These are phyloP conservation scores for Yamadazyma friedrichii DNA, from an alignment of 1,139 yeast genomes.

Conservation along the genomic window DNA sequence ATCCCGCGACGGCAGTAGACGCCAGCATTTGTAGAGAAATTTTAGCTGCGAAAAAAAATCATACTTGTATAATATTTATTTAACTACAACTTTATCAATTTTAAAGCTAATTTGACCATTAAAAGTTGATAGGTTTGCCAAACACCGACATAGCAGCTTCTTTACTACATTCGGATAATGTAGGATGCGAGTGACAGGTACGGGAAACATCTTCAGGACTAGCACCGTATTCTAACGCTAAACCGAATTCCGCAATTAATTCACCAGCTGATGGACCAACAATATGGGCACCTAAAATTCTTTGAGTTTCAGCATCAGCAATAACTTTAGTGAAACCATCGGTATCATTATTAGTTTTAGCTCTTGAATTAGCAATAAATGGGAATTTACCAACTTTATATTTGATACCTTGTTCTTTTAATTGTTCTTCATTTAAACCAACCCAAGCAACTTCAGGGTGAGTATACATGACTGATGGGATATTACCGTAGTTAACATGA, in stretches of 20 bases:
- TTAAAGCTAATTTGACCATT: constrained; percentile 14
- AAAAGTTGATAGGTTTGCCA: constrained; percentile 85
- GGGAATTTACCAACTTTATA: constrained; percentile 98
- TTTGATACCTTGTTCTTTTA: constrained; percentile 88
- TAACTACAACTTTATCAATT: no score
- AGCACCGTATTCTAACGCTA: constrained; percentile 98
- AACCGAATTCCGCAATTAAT: constrained; percentile 98
- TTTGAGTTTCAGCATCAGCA: constrained; percentile 96
- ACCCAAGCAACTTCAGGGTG: constrained; percentile 99
- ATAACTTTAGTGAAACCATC: constrained; percentile 96
- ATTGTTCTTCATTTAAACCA: constrained; percentile 93
- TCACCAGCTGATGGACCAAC: constrained; percentile 99
- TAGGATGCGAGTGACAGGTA: constrained; percentile 98
- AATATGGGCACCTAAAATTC: constrained; percentile 95
- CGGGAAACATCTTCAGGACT: constrained; percentile 97
- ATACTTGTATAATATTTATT: no score
- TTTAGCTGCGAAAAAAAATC: no score
- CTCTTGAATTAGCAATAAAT: constrained; percentile 98
- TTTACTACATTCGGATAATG: constrained; percentile 95
- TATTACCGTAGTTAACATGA: constrained; percentile 96
- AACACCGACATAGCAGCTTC: constrained; percentile 96
- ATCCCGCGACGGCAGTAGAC: no score
- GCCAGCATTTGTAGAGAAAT: no score
- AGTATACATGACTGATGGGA: constrained; percentile 98
- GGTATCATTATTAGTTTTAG: constrained; percentile 95